These are phyloP conservation scores for Rostrohypoxylon terebratum DNA, from an alignment of 495 filamentous ascomycete genomes.

Conservation along the genomic window DNA sequence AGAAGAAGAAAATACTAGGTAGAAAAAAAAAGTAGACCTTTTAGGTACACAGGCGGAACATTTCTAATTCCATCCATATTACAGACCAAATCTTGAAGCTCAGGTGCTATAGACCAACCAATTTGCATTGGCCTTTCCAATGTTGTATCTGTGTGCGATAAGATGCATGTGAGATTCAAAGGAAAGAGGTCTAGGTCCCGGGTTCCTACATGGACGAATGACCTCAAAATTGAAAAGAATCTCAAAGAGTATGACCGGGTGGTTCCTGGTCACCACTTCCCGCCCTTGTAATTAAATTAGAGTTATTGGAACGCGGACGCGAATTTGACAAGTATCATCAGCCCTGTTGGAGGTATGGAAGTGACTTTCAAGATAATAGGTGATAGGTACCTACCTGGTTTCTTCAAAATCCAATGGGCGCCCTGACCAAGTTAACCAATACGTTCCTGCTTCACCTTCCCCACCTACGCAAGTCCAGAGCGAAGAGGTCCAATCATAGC, in stretches of 20 bases:
- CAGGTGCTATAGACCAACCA: constrained; percentile 1
- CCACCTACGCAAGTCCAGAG: constrained; percentile 22
- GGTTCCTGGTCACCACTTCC: constrained; percentile 35
- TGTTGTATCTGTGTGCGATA: constrained; percentile 13
- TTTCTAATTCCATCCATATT: constrained; percentile 10
- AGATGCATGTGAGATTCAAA: constrained; percentile 13
- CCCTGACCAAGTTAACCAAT: constrained; percentile 36
- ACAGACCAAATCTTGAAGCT: not conserved
- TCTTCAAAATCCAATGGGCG: constrained; percentile 22
- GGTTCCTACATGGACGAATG: constrained; percentile 38
- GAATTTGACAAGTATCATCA: constrained; percentile 24
- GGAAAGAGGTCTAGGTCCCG: constrained; percentile 25
- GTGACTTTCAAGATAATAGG: constrained; percentile 28
- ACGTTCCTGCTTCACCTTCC: constrained; percentile 35
- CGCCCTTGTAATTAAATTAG: constrained; percentile 47
- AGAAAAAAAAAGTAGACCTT: not conserved
- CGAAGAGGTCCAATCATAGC: constrained; percentile 28
- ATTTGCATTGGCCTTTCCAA: constrained; percentile 1
- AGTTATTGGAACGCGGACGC: constrained; percentile 22
- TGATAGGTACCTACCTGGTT: constrained; percentile 18
- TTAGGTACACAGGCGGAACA: constrained; percentile 24
- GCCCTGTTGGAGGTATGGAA: constrained; percentile 2
- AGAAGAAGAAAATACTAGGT: not conserved
- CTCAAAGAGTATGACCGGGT: constrained; percentile 37
- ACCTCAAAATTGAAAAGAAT: constrained; percentile 25